A percentile compares a stretch with the other conserved stretches of the same genome.
Conservation (phyloP, 768 basidiomycete species). For the Psilocybe sp. region DNA sequence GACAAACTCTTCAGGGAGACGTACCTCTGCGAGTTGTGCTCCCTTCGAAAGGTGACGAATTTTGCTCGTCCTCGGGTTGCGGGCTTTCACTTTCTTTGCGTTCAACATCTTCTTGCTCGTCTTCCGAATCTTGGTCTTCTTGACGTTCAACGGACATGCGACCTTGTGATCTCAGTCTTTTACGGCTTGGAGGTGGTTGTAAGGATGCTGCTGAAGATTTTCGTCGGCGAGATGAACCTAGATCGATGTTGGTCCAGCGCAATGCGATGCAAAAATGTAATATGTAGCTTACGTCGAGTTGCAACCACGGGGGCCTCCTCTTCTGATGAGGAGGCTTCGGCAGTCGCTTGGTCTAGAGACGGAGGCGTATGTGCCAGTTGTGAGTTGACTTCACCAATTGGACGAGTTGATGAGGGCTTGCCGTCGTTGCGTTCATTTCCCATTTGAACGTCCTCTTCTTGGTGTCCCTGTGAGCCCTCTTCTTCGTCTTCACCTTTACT, state of each 20-base stretch:
- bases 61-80: constrained; percentile 28
- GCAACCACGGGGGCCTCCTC: constrained; percentile 19
- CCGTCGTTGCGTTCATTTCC: constrained; percentile 12
- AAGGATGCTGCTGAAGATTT: constrained; percentile 32
- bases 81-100: constrained; percentile 25
- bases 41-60: constrained; percentile 27
- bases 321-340: constrained; percentile 12
- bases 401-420: not conserved
- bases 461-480: constrained; percentile 12
- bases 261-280: not conserved
- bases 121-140: constrained; percentile 18
- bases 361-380: constrained; percentile 1
- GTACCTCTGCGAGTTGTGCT: constrained; percentile 26
- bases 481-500: constrained; percentile 20
- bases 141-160: constrained; percentile 23
- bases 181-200: constrained; percentile 24
- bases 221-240: constrained; percentile 40
- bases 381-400: constrained; percentile 9
- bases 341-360: constrained; percentile 7
- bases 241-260: not conserved
- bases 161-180: constrained; percentile 27
- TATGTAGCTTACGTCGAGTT: constrained; percentile 29
- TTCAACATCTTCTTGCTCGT: constrained; percentile 22
- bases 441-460: constrained; percentile 14
- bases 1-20: constrained; percentile 16